These are phyloP conservation scores for Jasminum sambac DNA, from an alignment of 257 asterid species.

Conservation along the genomic window DNA sequence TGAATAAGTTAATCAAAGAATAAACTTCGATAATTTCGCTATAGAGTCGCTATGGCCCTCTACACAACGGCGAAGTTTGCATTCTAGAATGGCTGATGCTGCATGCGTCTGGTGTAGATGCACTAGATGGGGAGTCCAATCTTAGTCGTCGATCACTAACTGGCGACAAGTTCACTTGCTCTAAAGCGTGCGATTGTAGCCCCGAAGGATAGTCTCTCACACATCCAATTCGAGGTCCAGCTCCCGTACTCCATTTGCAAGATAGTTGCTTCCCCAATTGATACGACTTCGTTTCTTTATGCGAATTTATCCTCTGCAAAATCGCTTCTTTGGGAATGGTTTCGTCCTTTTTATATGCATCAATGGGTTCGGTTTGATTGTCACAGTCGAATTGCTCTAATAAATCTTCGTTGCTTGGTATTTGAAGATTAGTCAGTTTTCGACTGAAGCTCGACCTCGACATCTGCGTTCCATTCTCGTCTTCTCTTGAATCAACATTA, in stretches of 20 bases:
- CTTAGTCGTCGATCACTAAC: slow-evolving; percentile 14
- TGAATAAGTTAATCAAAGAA: slow-evolving; percentile 39
- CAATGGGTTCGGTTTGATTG: slow-evolving; percentile 20
- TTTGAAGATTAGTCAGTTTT: slow-evolving; percentile 34
- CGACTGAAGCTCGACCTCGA: slow-evolving; percentile 24
- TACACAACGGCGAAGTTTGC: slow-evolving; percentile 36
- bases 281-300: slow-evolving; percentile 36
- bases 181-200: slow-evolving; percentile 46
- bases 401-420: slow-evolving; percentile 33
- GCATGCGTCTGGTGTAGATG: slow-evolving; percentile 23
- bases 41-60: slow-evolving; percentile 21
- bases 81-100: slow-evolving; percentile 26
- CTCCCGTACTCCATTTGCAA: slow-evolving; percentile 45
- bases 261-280: slow-evolving; percentile 44
- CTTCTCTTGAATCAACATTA: slow-evolving; percentile 15
- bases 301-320: slow-evolving; percentile 34
- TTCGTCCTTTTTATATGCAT: slow-evolving; percentile 19
- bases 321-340: slow-evolving; percentile 30
- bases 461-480: background rate
- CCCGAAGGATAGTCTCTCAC: slow-evolving; percentile 43
- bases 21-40: slow-evolving; percentile 17
- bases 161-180: slow-evolving; percentile 38
- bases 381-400: slow-evolving; percentile 27
- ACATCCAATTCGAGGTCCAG: slow-evolving; percentile 46
- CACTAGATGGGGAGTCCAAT: slow-evolving; percentile 23